Evolutionary conservation across 208 protist species (phyloP).

Genomic region (Novymonas esmeraldas): DNA sequence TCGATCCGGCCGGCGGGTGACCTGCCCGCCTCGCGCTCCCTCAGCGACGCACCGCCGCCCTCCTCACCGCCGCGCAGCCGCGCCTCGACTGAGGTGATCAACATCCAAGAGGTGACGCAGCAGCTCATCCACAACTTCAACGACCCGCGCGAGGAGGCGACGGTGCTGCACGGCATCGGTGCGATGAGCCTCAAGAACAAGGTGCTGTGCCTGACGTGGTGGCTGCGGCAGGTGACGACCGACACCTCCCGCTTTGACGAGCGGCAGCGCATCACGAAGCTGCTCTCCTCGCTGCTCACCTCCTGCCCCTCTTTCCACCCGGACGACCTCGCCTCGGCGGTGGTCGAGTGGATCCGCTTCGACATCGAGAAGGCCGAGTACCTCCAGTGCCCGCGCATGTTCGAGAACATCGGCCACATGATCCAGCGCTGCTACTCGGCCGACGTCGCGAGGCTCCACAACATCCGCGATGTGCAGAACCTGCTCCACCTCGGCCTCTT

Average conservation of each 20-base stretch:
- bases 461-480: conserved; percentile 55
- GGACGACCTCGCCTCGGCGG: conserved; percentile 51
- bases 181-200: conserved; percentile 72
- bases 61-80: conserved; percentile 21
- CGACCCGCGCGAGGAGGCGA: conserved; percentile 46
- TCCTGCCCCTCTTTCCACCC: conserved; percentile 37
- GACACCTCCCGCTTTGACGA: conserved; percentile 63
- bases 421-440: conserved; percentile 60
- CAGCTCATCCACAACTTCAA: conserved; percentile 77
- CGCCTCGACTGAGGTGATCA: conserved; percentile 44
- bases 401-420: conserved; percentile 84
- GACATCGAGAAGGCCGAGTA: conserved; percentile 80
- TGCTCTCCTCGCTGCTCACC: conserved; percentile 61
- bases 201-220: conserved; percentile 84
- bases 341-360: conserved; percentile 84
- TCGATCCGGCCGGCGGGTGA: conserved; percentile 13
- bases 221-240: conserved; percentile 69
- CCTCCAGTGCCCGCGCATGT: conserved; percentile 79
- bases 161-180: conserved; percentile 45
- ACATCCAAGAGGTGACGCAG: conserved; percentile 65
- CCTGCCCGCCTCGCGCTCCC: conserved; percentile 7
- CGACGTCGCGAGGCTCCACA: conserved; percentile 39
- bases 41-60: conserved; percentile 6
- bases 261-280: conserved; percentile 53
- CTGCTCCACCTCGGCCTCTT: conserved; percentile 73